Evolutionary conservation across 345 rosid species (phyloP).

Genomic region (Eucalyptus cladocalyx): DNA sequence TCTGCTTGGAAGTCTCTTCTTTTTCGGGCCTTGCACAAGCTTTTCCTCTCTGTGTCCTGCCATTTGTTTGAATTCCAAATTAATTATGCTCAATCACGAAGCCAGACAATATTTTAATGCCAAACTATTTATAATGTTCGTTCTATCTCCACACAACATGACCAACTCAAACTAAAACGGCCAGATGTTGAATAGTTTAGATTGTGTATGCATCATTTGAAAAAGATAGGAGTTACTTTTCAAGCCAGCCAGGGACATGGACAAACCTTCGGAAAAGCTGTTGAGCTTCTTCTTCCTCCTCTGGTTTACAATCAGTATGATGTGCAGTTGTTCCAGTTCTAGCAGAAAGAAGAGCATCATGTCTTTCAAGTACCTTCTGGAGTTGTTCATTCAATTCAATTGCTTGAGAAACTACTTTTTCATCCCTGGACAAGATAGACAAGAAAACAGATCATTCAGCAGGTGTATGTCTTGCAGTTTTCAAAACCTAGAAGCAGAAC

Average conservation of each 20-base stretch:
- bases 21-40: constrained; percentile 78
- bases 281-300: constrained; percentile 73
- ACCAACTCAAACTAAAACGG: background rate
- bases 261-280: constrained; percentile 83
- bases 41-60: constrained; percentile 82
- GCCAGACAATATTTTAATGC: background rate
- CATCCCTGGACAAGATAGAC: constrained; percentile 44
- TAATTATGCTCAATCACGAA: background rate
- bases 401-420: constrained; percentile 78
- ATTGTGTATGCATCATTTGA: background rate
- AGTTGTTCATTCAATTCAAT: constrained; percentile 87
- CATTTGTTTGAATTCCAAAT: background rate
- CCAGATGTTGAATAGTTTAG: background rate
- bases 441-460: background rate
- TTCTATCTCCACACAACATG: background rate
- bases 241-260: background rate
- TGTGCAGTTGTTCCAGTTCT: constrained; percentile 18
- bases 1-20: constrained; percentile 25
- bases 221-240: background rate
- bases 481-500: background rate
- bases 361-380: constrained; percentile 72
- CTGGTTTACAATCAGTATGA: constrained; percentile 38
- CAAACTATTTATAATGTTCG: background rate
- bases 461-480: background rate
- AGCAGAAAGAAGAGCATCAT: constrained; percentile 61